Conservation (phyloP, 345 rosid species). For the Euphorbia tirucalli region DNA sequence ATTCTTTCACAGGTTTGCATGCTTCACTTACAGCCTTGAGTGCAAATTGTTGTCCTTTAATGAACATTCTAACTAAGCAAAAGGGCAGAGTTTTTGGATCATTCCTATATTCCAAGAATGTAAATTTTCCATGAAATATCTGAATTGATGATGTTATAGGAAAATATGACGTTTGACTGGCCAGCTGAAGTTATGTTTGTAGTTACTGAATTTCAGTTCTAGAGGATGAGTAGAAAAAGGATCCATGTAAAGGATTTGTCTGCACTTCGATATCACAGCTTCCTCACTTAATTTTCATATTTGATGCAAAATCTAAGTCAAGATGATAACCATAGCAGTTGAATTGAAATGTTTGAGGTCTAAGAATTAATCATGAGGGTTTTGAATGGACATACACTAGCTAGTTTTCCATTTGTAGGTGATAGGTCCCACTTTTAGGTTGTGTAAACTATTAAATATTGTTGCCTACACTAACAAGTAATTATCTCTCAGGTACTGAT, state of each 20-base stretch:
- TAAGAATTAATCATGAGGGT: no score
- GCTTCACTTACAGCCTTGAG: neutral
- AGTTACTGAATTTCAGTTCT: no score
- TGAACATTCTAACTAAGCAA: neutral
- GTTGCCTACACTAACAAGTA: slow-evolving; percentile 15
- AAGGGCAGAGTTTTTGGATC: neutral
- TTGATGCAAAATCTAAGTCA: neutral
- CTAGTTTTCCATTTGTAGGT: no score
- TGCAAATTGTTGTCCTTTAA: neutral
- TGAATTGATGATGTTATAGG: neutral
- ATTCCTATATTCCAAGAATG: neutral
- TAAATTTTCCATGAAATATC: neutral
- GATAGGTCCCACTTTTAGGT: no score
- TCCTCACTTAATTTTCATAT: no score
- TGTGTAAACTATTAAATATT: no score
- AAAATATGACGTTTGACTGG: neutral
- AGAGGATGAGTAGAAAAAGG: no score
- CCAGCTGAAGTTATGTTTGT: neutral
- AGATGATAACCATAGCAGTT: neutral
- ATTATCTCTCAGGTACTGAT: slow-evolving; percentile 62
- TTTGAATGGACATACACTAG: no score
- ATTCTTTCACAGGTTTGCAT: slow-evolving; percentile 78
- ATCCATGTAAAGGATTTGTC: no score
- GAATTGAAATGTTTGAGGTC: no score
- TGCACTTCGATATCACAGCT: no score